Evolutionary conservation across 768 basidiomycete species (phyloP).

Genomic region (Mycena metata): DNA sequence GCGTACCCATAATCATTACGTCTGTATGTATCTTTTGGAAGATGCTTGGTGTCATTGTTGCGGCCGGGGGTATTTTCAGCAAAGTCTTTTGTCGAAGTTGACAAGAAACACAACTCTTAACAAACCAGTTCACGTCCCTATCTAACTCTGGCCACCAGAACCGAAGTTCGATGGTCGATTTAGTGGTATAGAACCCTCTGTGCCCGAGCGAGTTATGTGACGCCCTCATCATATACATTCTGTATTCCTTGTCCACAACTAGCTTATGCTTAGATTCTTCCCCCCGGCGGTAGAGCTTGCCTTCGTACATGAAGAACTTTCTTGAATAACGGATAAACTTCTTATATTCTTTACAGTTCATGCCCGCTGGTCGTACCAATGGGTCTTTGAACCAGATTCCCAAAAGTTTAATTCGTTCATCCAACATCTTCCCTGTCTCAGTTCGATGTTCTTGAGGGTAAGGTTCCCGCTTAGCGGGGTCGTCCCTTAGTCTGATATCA

Average conservation of each 20-base stretch:
- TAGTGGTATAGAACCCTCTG: slow-evolving; percentile 41
- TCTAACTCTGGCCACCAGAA: too few relatives aligned
- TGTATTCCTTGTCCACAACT: slow-evolving; percentile 36
- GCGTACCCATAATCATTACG: slow-evolving; percentile 40
- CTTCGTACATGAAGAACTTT: slow-evolving; percentile 40
- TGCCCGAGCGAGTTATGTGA: slow-evolving; percentile 46
- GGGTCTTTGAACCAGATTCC: slow-evolving; percentile 6
- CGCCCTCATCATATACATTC: slow-evolving; percentile 40
- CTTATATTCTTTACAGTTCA: slow-evolving; percentile 18
- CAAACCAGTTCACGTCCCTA: too few relatives aligned
- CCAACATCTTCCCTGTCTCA: neutral
- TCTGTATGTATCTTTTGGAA: slow-evolving; percentile 45
- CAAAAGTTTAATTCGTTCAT: neutral
- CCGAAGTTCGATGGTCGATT: slow-evolving; percentile 25
- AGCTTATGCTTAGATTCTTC: slow-evolving; percentile 34
- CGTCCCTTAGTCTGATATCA: too few relatives aligned
- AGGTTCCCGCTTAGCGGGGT: neutral
- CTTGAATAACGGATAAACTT: slow-evolving; percentile 16
- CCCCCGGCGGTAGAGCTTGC: slow-evolving; percentile 29
- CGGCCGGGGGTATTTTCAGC: slow-evolving; percentile 33
- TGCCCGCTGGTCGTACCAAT: neutral
- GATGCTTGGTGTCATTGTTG: slow-evolving; percentile 39
- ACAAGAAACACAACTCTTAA: slow-evolving; percentile 43
- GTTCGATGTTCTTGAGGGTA: neutral
- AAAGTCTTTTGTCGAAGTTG: slow-evolving; percentile 40